Evolutionary conservation across 108 stramenopile species (phyloP), one percentile per base, ranked within the genome.

Genomic region (Conticribra guillardii): DNA sequence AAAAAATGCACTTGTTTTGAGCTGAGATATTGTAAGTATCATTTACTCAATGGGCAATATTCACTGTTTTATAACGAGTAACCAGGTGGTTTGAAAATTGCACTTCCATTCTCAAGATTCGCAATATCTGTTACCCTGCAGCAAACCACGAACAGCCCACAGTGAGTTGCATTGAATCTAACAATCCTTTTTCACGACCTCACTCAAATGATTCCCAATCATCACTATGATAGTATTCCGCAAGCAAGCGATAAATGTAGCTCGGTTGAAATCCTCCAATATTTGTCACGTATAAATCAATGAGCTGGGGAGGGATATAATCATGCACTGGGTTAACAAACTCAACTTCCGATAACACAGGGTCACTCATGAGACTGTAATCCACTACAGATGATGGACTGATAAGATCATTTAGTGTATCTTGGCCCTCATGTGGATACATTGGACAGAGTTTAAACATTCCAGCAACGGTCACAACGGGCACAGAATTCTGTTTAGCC

Each of bases 381-480:
- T 85, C 82, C 60, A 94, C 53, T 4, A 93, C 80, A 2, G 85
- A 61, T 2, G 84, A 80, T 8, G 93, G 90, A 64, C 87, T 86
- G 8, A 92, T 71, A 50, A 98, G 85, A 58, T 96, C 96, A 54
- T 95, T 93, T 55, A 97, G 85, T 4, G 96, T 94, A 66, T 97
- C 96, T 59, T 97, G 98, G 19, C 92, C 92, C 62, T 98, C 96
- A 72, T 99, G 97, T 17, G 97, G 97, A 74, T 88, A 99, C 73
- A 97, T 73, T n/a, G 98, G 98, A 48, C 96, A 96, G 0, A 99
- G 89, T 68, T 98, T 97, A 89, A 95, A 99, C 73, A 97, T 87
- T 17, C 96, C 97, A 7, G 97, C 93, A 48, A 97, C 75, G 44
- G 93, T 87, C 15, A 99, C 94, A 14, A 97, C 90, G 7, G 98